phyloP scores from a whole-genome alignment of 2,329 filamentous ascomycete genomes.

The Alternaria consortialis region DNA sequence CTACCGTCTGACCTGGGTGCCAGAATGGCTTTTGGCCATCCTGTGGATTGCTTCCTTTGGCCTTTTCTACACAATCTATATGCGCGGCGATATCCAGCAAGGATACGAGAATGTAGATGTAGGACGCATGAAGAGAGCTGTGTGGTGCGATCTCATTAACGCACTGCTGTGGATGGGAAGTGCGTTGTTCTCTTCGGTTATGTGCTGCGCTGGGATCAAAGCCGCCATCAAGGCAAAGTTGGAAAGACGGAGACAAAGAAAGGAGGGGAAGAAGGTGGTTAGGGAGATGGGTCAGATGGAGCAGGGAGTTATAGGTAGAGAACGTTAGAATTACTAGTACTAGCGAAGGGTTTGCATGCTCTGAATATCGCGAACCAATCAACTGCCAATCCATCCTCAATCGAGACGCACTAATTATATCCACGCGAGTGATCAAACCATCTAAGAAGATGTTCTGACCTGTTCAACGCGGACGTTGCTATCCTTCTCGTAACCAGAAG shows the following conservation, averaged over 20 bases:
- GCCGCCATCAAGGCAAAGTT: constrained; percentile 26
- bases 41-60: constrained; percentile 37
- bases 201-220: constrained; percentile 37
- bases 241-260: constrained; percentile 7
- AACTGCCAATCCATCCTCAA: background rate
- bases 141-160: constrained; percentile 37
- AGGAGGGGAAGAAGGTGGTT: background rate
- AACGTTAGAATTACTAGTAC: background rate
- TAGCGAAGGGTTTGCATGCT: constrained; percentile 7
- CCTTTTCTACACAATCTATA: constrained; percentile 29
- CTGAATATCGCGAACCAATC: constrained; percentile 11
- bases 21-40: constrained; percentile 30
- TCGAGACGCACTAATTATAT: constrained; percentile 1
- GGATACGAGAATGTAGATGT: constrained; percentile 19
- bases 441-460: constrained; percentile 13
- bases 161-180: constrained; percentile 35
- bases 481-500: constrained; percentile 39
- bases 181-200: constrained; percentile 33
- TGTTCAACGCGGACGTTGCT: constrained; percentile 29
- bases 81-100: background rate
- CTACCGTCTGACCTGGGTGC: constrained; percentile 33
- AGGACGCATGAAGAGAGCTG: constrained; percentile 29
- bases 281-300: constrained; percentile 17
- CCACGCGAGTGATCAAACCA: constrained; percentile 2
- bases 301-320: constrained; percentile 2